Evolutionary conservation across 768 basidiomycete species (phyloP), one percentile per base, ranked within the genome.

Genomic region (Tulasnella sp.): DNA sequence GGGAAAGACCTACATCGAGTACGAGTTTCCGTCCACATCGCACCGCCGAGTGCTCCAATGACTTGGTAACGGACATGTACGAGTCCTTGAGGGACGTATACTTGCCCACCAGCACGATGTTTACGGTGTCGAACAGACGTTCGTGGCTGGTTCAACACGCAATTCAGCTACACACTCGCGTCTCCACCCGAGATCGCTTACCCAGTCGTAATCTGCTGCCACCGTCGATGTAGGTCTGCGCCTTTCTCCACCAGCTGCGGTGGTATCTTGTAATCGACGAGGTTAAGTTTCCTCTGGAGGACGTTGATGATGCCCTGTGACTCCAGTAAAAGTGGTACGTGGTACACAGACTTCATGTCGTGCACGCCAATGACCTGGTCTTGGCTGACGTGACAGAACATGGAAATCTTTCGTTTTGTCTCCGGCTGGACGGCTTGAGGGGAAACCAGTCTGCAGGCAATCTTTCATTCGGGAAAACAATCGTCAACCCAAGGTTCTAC

Each of bases 31-130:
- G 88, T 80, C 92, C 94, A 78, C 97, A 94, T 64, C 96, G 91
- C 88, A 99, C 96, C 0, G 97, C 95, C 7, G 97, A 96, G 86
- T 99, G 97, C 86, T 99, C 97, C 48, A 99, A 89, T 31, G 98
- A 92, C 88, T 99, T 99, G 84, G 92, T 93, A 80, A 99, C 97
- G 41, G 94, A 96, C 95, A 98, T 99, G 86, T 99, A 99, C 40
- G 97, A 98, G 86, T 99, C 97, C 86, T 96, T 95, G 73, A 99
- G 88, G 82, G 96, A 92, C 18, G 96, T 98, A 88, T 99, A 99
- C 87, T 99, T 99, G 72, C 97, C 97, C 22, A 99, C 97, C 76
- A 99, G 89, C 31, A 93, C 96, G 82, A 99, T 94, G 72, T 90
- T 91, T 72, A 98, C 96, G 14, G 90, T 90, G 83, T 99, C 97